phyloP scores from a whole-genome alignment of 2,329 filamentous ascomycete species.

The Annulohypoxylon truncatum region DNA sequence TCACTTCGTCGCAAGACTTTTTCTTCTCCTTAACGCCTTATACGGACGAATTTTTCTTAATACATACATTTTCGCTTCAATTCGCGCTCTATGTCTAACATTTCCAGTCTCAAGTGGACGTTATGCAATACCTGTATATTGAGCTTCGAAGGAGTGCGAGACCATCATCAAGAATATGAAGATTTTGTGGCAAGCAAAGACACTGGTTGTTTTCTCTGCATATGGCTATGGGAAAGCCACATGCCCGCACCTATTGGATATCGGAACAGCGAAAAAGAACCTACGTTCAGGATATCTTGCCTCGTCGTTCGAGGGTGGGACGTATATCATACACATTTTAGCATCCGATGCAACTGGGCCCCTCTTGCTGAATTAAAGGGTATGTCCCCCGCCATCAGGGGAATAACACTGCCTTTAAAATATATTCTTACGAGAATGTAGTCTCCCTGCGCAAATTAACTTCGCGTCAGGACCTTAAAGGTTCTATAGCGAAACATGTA shows the following conservation, averaged over 20 bases:
- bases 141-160: neutral
- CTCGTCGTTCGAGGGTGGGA: neutral
- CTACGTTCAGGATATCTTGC: neutral
- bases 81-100: neutral
- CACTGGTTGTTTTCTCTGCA: neutral
- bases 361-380: neutral
- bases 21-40: too few species aligned
- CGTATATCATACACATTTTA: neutral
- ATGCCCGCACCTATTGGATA: neutral
- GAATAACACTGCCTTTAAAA: neutral
- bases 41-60: neutral
- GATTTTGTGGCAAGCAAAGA: constrained; percentile 1
- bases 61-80: too few species aligned
- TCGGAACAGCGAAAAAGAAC: neutral
- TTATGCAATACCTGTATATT: constrained; percentile 5
- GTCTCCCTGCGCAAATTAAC: neutral
- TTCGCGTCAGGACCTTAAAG: too few species aligned
- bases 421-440: neutral
- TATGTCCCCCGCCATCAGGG: neutral
- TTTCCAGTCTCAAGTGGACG: neutral
- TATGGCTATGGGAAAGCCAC: constrained; percentile 5
- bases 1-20: too few species aligned
- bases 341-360: neutral
- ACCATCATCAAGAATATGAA: neutral
- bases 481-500: neutral